These are phyloP conservation scores for Colletotrichum orchidophilum DNA, from an alignment of 2,329 filamentous ascomycete genomes.

Conservation along the genomic window DNA sequence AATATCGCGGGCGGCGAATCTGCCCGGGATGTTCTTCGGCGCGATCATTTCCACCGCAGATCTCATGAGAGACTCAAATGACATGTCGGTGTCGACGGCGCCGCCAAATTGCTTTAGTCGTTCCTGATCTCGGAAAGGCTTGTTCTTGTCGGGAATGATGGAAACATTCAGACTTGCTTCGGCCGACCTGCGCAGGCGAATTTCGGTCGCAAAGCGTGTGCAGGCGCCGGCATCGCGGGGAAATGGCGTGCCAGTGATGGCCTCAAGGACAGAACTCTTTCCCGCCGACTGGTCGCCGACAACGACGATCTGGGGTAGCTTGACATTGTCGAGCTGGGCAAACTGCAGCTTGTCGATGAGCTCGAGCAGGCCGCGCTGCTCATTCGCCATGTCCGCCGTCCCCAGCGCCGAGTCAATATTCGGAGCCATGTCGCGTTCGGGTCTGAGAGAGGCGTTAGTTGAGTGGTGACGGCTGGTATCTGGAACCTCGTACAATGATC, in stretches of 20 bases:
- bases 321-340: constrained; percentile 60
- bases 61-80: constrained; percentile 61
- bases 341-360: constrained; percentile 65
- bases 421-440: constrained; percentile 44
- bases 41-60: constrained; percentile 61
- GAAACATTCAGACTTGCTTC: constrained; percentile 57
- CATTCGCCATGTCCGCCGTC: constrained; percentile 59
- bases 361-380: constrained; percentile 66
- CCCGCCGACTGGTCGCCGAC: constrained; percentile 72
- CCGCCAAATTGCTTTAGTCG: constrained; percentile 59
- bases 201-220: constrained; percentile 69
- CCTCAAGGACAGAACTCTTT: constrained; percentile 71
- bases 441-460: constrained; percentile 29
- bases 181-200: constrained; percentile 61
- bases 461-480: constrained; percentile 21
- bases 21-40: constrained; percentile 58
- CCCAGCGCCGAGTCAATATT: constrained; percentile 59
- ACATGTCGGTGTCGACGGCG: constrained; percentile 52
- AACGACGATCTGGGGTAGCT: constrained; percentile 70
- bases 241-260: constrained; percentile 70
- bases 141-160: constrained; percentile 63
- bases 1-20: constrained; percentile 62
- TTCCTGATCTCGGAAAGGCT: constrained; percentile 57
- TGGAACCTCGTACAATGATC: constrained; percentile 32
- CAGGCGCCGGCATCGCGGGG: constrained; percentile 68